Conservation (phyloP, 2,329 filamentous ascomycete genomes). For the Dichotomopilus funicola region DNA sequence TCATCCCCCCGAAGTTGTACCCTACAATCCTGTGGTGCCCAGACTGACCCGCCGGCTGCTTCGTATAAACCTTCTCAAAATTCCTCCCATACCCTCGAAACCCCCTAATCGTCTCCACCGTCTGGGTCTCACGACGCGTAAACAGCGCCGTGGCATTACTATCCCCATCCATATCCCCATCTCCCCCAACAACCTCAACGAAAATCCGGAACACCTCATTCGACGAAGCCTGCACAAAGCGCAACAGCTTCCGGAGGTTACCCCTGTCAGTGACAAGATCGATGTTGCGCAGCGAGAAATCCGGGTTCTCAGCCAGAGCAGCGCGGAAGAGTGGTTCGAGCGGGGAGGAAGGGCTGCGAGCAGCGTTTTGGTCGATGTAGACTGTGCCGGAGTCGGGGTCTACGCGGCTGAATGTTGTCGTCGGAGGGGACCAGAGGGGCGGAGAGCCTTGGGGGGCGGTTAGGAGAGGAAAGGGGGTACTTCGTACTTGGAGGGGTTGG, state of each 20-base stretch:
- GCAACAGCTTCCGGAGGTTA: slow-evolving; percentile 43
- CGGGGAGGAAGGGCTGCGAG: slow-evolving; percentile 36
- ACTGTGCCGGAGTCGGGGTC: slow-evolving; percentile 32
- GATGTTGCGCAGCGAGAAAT: slow-evolving; percentile 32
- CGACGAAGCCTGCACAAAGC: slow-evolving; percentile 32
- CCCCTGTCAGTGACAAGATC: slow-evolving; percentile 42
- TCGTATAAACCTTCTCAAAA: no score
- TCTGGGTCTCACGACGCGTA: no score
- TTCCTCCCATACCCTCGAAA: no score
- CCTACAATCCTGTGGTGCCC: no score
- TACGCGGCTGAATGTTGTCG: neutral
- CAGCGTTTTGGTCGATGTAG: slow-evolving; percentile 42
- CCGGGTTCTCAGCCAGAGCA: slow-evolving; percentile 33
- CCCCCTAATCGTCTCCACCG: no score
- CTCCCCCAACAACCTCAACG: slow-evolving; percentile 29
- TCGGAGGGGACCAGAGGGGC: slow-evolving; percentile 5
- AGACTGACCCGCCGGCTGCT: no score
- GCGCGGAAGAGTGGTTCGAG: slow-evolving; percentile 43
- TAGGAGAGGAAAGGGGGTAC: no score
- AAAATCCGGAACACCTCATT: slow-evolving; percentile 36
- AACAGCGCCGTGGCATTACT: no score
- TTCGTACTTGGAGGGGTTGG: no score
- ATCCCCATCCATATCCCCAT: no score
- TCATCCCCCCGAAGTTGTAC: no score
- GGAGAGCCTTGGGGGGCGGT: neutral